Base-by-base conservation (phyloP, 164 flowering plant species). In the Echeveria elegans region DNA sequence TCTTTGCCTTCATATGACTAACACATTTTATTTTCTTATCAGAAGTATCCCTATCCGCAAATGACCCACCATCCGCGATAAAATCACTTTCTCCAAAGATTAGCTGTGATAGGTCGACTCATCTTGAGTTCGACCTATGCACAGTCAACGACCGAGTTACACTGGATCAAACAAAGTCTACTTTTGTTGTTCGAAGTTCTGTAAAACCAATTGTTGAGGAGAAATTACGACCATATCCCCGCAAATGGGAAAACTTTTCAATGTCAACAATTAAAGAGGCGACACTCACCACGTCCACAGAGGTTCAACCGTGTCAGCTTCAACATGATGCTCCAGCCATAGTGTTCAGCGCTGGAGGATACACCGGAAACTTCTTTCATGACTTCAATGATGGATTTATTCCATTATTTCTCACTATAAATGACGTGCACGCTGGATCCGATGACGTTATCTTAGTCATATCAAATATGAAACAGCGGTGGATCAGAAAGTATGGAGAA, bases 81-180 rank as follows among this genome's bases (percentile, higher is more conserved):
- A 24, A 19, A 53, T 41, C 34, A n/a, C 2, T 9, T 43, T 8
- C 38, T 40, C n/a, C 66, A 32, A 16, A 30, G 14, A 70, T 75
- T 72, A 64, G 2, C 23, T 82, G 88, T 68, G 81, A 82, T 72
- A n/a, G n/a, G n/a, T n/a, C n/a, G n/a, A n/a, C n/a, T n/a, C n/a
- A n/a, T n/a, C n/a, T n/a, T n/a, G n/a, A n/a, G n/a, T n/a, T n/a
- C n/a, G n/a, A n/a, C n/a, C n/a, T n/a, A n/a, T n/a, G n/a, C n/a
- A n/a, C n/a, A n/a, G n/a, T n/a, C n/a, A n/a, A n/a, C 68, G 74
- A 75, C 43, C 73, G 80, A n/a, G 67, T 82, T 1, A 60, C 76
- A 18, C 14, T 83, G n/a, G 79, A 80, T 53, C 78, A 82, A 70
- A 47, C 63, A 0, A 48, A 38, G 29, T 66, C 78, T 34, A 78